Evolutionary conservation across 768 basidiomycete genomes (phyloP), one percentile per base, ranked within the genome.

Genomic region (Psilocybe subaeruginosa): DNA sequence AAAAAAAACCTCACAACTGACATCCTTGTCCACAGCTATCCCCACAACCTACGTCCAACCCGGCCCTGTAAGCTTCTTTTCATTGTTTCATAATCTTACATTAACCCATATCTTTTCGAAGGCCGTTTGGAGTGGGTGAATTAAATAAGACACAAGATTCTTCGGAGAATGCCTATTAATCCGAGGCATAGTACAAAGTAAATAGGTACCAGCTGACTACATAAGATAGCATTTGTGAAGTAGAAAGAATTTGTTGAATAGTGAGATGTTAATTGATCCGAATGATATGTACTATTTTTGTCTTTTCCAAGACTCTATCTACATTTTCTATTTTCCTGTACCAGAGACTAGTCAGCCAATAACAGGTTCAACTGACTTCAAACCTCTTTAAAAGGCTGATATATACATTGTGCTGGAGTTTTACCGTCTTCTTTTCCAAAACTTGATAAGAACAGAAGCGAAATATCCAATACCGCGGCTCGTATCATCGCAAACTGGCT

Each of bases 11-110:
- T 12, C 0, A 31, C 9, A 30, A 30, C n/a, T 54, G 0, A 60
- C 39, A 8, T 19, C 8, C 17, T 16, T 46, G 3, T 29, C 27
- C 31, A 9, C 27, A 60, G 59, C 63, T 27, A 60, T 64, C 6
- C 63, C 63, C 12, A 52, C 58, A 9, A 57, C 55, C 16, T 64
- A 64, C 50, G 41, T 53, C 14, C 63, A 64, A 17, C 63, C 63
- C 0, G 63, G 63, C 17, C 63, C 63, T 12, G 56, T 57, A 57
- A 57, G 56, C 46, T 9, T 17, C 29, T 39, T 19, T 17, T 46
- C 16, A 17, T 17, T 29, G 29, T 47, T 30, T 30, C 27, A 17
- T 19, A 33, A 35, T 3, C 23, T n/a, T 48, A 7, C 3, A 17
- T 12, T 57, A 35, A 48, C 29, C 14, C 45, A 3, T 41, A 8